A percentile compares a stretch with the other conserved stretches of the same genome.
phyloP scores from a whole-genome alignment of 2,329 filamentous ascomycete species.

The Epichloe aotearoae region DNA sequence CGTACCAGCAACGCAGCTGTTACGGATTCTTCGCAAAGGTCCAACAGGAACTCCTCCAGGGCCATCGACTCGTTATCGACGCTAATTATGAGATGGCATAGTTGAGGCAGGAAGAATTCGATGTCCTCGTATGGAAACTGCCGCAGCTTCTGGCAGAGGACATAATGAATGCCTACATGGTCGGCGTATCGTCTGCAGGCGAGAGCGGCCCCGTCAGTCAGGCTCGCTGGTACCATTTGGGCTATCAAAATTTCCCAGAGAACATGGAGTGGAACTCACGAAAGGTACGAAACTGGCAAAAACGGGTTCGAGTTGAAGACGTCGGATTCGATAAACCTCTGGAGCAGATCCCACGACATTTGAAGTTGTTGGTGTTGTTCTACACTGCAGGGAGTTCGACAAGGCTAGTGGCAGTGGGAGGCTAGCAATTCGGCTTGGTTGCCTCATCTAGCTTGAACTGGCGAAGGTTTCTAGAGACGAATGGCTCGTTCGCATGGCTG shows the following conservation, averaged over 20 bases:
- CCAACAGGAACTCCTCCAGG: slow-evolving; percentile 73
- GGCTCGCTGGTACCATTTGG: background rate
- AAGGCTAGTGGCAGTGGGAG: slow-evolving; percentile 6
- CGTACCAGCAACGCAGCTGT: slow-evolving; percentile 70
- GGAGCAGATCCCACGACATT: slow-evolving; percentile 79
- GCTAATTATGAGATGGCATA: slow-evolving; percentile 80
- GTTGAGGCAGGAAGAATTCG: slow-evolving; percentile 79
- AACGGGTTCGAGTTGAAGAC: slow-evolving; percentile 88
- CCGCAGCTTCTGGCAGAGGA: slow-evolving; percentile 76
- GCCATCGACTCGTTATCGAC: slow-evolving; percentile 88
- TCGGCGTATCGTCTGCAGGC: slow-evolving; percentile 64
- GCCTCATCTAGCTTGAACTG: slow-evolving; percentile 12
- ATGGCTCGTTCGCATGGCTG: slow-evolving; percentile 12
- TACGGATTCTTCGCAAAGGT: slow-evolving; percentile 77
- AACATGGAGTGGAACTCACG: slow-evolving; percentile 42
- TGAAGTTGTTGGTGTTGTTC: slow-evolving; percentile 10
- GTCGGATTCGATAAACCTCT: slow-evolving; percentile 85
- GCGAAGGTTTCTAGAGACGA: slow-evolving; percentile 6
- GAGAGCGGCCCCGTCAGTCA: background rate
- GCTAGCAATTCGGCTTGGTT: slow-evolving; percentile 4
- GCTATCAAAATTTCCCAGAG: background rate
- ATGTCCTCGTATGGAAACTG: slow-evolving; percentile 85
- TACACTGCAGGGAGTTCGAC: background rate
- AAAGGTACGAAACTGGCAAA: slow-evolving; percentile 76
- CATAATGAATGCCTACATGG: slow-evolving; percentile 82